These are phyloP conservation scores for Ophiostoma pallidulum DNA, from an alignment of 2,329 filamentous ascomycete species.

Conservation along the genomic window DNA sequence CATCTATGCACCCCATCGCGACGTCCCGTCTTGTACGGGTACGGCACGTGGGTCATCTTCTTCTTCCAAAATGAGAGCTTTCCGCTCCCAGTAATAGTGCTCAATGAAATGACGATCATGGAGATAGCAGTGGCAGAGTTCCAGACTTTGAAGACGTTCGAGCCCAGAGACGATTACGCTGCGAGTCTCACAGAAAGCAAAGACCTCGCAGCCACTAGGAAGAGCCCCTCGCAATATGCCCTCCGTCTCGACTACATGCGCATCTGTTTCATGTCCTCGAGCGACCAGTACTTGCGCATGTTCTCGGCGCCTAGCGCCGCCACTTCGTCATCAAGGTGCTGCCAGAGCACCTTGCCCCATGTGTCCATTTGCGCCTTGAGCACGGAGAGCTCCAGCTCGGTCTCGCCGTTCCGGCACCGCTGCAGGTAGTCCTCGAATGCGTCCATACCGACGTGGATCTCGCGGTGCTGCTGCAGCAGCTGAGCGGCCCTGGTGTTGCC, in stretches of 20 bases:
- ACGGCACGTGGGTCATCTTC: too few species aligned
- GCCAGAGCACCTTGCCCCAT: slow-evolving; percentile 72
- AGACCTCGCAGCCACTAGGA: neutral
- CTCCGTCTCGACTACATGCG: slow-evolving; percentile 42
- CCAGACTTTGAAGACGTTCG: too few species aligned
- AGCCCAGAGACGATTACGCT: too few species aligned
- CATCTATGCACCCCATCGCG: too few species aligned
- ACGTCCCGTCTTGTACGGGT: too few species aligned
- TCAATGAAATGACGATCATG: too few species aligned
- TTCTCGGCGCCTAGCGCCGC: slow-evolving; percentile 69
- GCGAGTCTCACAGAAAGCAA: too few species aligned
- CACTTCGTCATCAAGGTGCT: slow-evolving; percentile 79
- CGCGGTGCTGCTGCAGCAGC: slow-evolving; percentile 62
- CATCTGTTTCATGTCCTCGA: slow-evolving; percentile 53
- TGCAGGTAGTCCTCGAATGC: slow-evolving; percentile 56
- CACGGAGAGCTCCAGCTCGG: slow-evolving; percentile 44
- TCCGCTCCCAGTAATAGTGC: too few species aligned
- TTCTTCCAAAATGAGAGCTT: too few species aligned
- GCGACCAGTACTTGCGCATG: slow-evolving; percentile 74
- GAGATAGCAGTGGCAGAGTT: too few species aligned
- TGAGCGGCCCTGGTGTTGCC: slow-evolving; percentile 38
- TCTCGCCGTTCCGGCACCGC: slow-evolving; percentile 53
- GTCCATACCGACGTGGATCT: slow-evolving; percentile 71
- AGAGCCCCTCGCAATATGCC: too few species aligned
- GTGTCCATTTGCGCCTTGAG: slow-evolving; percentile 64